phyloP scores from a whole-genome alignment of 1,284 basidiomycete genomes.

The Hortiboletus rubellus region DNA sequence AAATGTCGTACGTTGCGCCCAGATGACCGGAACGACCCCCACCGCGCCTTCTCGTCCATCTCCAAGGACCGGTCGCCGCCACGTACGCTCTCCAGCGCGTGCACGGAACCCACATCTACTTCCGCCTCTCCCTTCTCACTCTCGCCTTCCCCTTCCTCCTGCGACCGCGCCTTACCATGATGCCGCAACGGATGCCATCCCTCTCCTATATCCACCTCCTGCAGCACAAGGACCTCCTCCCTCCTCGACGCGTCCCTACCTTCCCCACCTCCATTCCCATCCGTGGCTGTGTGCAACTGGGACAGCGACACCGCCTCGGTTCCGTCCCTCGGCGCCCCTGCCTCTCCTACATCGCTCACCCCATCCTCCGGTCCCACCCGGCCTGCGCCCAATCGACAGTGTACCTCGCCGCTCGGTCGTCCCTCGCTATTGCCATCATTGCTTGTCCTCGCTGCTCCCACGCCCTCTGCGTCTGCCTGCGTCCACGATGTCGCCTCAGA shows the following conservation, averaged over 20 bases:
- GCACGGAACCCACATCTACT: slow-evolving; percentile 17
- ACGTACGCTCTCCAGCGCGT: slow-evolving; percentile 12
- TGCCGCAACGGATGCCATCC: slow-evolving; percentile 28
- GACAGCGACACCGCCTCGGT: neutral
- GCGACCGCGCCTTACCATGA: slow-evolving; percentile 12
- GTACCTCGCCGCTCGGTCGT: neutral
- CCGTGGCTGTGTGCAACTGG: neutral
- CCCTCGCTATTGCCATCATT: slow-evolving; percentile 11
- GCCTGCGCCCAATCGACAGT: slow-evolving; percentile 6
- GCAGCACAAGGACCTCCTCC: slow-evolving; percentile 20
- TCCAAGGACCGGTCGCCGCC: slow-evolving; percentile 16
- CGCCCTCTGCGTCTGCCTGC: slow-evolving; percentile 12
- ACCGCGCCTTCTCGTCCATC: slow-evolving; percentile 23
- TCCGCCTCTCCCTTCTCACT: slow-evolving; percentile 8
- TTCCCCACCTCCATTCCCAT: neutral
- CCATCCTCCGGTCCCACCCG: neutral
- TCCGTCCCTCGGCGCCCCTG: neutral
- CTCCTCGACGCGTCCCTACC: slow-evolving; percentile 6
- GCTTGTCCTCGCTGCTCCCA: slow-evolving; percentile 1
- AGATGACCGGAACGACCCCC: slow-evolving; percentile 14
- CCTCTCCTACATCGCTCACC: neutral
- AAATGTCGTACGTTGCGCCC: slow-evolving; percentile 26
- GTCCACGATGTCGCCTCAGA: slow-evolving; percentile 33
- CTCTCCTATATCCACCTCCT: slow-evolving; percentile 34
- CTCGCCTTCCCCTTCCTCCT: slow-evolving; percentile 3